Evolutionary conservation across 345 rosid genomes (phyloP).

Genomic region (Triadica sebifera): DNA sequence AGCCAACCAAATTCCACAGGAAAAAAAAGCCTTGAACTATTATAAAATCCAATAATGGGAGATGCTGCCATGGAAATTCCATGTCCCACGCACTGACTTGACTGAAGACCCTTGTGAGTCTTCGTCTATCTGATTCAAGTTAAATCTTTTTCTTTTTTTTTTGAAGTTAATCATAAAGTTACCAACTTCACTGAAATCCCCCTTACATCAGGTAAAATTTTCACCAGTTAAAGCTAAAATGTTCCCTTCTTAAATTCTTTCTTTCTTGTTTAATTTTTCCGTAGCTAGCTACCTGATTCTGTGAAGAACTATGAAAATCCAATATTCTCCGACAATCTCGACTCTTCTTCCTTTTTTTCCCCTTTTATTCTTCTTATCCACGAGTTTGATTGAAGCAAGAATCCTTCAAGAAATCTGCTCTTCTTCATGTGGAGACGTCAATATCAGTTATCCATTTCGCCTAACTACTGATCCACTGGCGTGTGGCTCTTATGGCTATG

Average conservation of each 20-base stretch:
- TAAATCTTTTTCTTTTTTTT: too few species aligned
- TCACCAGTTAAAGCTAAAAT: neutral
- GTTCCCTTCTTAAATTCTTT: neutral
- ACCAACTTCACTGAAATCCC: neutral
- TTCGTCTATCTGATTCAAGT: too few species aligned
- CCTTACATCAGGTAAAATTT: too few species aligned
- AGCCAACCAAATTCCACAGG: too few species aligned
- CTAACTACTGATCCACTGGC: constrained; percentile 23
- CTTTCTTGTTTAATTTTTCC: neutral
- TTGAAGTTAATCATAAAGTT: too few species aligned
- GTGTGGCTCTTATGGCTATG: constrained; percentile 29
- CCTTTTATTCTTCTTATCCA: constrained; percentile 13
- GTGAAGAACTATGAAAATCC: neutral
- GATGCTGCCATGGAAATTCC: too few species aligned
- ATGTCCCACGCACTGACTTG: too few species aligned
- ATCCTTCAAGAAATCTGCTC: constrained; percentile 23
- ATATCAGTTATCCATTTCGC: constrained; percentile 41
- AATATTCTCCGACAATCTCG: neutral
- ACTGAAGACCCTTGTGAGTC: too few species aligned
- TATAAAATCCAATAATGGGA: too few species aligned
- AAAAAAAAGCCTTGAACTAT: too few species aligned
- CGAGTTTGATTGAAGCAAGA: constrained; percentile 18
- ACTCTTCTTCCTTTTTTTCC: constrained; percentile 12
- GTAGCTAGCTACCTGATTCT: neutral
- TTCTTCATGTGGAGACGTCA: constrained; percentile 42